Percentiles rank a stretch among this genome's conserved stretches.
Conservation (phyloP, 306 rosid genomes). For the Cicer chorassanicum region DNA sequence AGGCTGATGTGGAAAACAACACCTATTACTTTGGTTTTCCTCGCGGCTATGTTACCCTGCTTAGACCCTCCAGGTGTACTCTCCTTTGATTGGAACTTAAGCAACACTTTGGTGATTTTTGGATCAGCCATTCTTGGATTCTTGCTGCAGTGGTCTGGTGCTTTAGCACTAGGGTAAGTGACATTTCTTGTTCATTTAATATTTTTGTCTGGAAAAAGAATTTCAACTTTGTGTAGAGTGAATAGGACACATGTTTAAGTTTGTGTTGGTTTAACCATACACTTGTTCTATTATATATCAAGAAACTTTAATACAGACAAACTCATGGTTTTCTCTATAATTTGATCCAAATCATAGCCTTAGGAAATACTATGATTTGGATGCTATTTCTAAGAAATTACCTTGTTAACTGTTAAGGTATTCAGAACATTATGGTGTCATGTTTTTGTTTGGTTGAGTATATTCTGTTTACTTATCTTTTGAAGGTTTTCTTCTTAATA, state of each 20-base stretch:
- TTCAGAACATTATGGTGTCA: conserved; percentile 14
- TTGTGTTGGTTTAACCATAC: not conserved
- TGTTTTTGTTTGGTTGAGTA: conserved; percentile 1
- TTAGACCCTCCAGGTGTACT: conserved; percentile 82
- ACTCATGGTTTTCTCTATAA: not conserved
- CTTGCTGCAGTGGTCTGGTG: conserved; percentile 95
- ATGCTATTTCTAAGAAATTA: not conserved
- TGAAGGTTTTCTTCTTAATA: conserved; percentile 26
- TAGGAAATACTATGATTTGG: not conserved
- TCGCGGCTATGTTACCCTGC: conserved; percentile 70
- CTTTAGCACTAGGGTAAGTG: conserved; percentile 84
- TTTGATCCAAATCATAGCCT: not conserved
- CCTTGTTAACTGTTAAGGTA: not conserved
- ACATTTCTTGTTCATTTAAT: not conserved
- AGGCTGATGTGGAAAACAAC: conserved; percentile 96
- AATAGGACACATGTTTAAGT: not conserved
- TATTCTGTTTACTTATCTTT: not conserved
- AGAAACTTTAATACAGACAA: not conserved
- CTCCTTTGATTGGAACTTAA: conserved; percentile 70
- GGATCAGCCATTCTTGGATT: conserved; percentile 81
- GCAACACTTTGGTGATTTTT: conserved; percentile 66
- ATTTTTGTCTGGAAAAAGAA: conserved; percentile 2
- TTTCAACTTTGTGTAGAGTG: conserved; percentile 22
- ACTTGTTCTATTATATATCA: not conserved
- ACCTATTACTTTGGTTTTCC: conserved; percentile 73